These are phyloP conservation scores for Mayamaea pseudoterrestris DNA, from an alignment of 108 stramenopile genomes.

Conservation along the genomic window DNA sequence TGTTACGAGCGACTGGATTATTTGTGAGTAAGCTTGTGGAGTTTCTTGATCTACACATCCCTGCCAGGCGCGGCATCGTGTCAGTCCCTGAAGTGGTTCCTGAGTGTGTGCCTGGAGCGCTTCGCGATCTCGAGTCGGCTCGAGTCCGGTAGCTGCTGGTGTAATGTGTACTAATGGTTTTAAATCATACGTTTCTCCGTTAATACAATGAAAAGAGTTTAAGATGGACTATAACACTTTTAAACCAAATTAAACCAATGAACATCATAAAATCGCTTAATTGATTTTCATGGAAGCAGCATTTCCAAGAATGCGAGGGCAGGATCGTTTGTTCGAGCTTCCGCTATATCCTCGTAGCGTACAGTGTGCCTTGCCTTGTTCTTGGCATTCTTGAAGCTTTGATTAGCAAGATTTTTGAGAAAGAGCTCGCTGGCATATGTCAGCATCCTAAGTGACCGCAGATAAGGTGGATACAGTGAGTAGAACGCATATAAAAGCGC, in stretches of 20 bases:
- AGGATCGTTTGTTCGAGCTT: conserved; percentile 58
- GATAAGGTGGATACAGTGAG: too few species aligned
- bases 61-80: conserved; percentile 52
- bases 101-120: conserved; percentile 50
- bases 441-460: too few species aligned
- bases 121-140: conserved; percentile 16
- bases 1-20: conserved; percentile 64
- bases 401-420: conserved; percentile 48
- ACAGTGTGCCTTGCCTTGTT: conserved; percentile 61
- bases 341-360: conserved; percentile 80
- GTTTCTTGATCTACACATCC: conserved; percentile 74
- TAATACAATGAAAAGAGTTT: too few species aligned
- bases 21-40: conserved; percentile 73
- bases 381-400: conserved; percentile 54
- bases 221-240: too few species aligned
- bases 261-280: too few species aligned
- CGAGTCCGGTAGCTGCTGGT: too few species aligned
- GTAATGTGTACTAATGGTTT: too few species aligned
- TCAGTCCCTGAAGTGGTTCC: conserved; percentile 48
- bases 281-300: conserved; percentile 46
- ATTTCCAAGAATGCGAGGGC: conserved; percentile 53
- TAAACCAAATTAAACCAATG: too few species aligned
- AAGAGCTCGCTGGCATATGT: conserved; percentile 69
- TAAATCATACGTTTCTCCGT: too few species aligned
- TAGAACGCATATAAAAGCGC: too few species aligned